These are phyloP conservation scores for Chloromonas sp. DNA, from an alignment of 163 green algal species.

Conservation along the genomic window DNA sequence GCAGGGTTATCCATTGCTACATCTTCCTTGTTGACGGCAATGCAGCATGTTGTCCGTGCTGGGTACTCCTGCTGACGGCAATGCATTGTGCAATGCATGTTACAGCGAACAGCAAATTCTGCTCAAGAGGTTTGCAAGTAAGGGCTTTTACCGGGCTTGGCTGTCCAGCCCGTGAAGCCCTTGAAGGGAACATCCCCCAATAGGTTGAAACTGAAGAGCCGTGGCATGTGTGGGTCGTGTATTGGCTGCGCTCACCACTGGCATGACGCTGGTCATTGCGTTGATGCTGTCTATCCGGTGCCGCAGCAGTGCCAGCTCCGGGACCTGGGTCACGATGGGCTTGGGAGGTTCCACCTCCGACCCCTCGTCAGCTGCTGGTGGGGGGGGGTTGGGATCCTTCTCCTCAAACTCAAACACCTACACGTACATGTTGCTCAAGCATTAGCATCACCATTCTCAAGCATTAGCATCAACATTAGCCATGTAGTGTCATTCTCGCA, in stretches of 20 bases:
- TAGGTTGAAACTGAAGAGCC: too few relatives aligned
- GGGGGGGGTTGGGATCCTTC: constrained; percentile 27
- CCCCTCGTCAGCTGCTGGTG: constrained; percentile 17
- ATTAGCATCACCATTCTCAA: too few relatives aligned
- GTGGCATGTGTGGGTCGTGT: too few relatives aligned
- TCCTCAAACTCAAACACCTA: constrained; percentile 28
- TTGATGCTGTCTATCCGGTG: constrained; percentile 57
- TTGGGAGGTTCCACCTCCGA: constrained; percentile 25
- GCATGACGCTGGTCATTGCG: constrained; percentile 42
- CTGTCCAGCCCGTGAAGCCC: too few relatives aligned
- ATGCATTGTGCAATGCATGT: not conserved
- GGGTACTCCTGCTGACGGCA: not conserved
- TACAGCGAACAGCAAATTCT: not conserved
- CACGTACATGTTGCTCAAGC: too few relatives aligned
- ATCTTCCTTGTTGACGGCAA: not conserved
- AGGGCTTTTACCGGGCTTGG: too few relatives aligned
- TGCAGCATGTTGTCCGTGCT: not conserved
- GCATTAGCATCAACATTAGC: too few relatives aligned
- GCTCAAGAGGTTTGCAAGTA: too few relatives aligned
- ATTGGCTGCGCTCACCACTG: constrained; percentile 37
- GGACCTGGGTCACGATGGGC: constrained; percentile 28
- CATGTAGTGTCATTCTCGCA: too few relatives aligned
- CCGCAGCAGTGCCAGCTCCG: constrained; percentile 64
- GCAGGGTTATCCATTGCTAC: not conserved
- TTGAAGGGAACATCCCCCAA: too few relatives aligned